phyloP scores from a whole-genome alignment of 495 filamentous ascomycete genomes.

The Collariella sp. region DNA sequence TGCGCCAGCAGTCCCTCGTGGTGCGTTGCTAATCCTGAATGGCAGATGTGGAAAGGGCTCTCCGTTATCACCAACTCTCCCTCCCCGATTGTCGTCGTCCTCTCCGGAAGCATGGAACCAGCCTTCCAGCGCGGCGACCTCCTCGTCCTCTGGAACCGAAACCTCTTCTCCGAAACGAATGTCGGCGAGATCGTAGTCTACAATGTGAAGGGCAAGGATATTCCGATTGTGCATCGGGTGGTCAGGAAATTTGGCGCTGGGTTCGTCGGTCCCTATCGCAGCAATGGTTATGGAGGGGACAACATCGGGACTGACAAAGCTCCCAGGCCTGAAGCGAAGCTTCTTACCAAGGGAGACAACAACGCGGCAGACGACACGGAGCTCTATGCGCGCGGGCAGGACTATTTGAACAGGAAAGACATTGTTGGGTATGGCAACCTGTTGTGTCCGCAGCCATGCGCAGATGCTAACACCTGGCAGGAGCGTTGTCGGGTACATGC shows the following conservation, averaged over 20 bases:
- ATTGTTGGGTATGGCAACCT: slow-evolving; percentile 58
- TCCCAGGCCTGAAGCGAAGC: slow-evolving; percentile 38
- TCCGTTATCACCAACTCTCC: slow-evolving; percentile 79
- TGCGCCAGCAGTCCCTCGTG: neutral
- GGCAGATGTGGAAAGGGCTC: slow-evolving; percentile 82
- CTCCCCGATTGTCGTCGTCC: slow-evolving; percentile 89
- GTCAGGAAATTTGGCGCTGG: slow-evolving; percentile 61
- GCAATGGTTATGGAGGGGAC: neutral
- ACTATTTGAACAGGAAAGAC: slow-evolving; percentile 75
- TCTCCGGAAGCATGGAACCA: slow-evolving; percentile 93
- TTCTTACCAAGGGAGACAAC: slow-evolving; percentile 98
- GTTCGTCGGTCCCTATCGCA: slow-evolving; percentile 29
- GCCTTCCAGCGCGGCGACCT: slow-evolving; percentile 94
- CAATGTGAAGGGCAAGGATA: slow-evolving; percentile 84
- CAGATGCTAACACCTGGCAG: slow-evolving; percentile 10
- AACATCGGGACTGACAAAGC: neutral
- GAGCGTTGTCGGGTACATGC: slow-evolving; percentile 87
- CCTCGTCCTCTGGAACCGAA: slow-evolving; percentile 89
- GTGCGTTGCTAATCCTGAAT: neutral
- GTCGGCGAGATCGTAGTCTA: slow-evolving; percentile 92
- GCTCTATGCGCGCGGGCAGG: slow-evolving; percentile 73
- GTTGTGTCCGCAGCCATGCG: neutral
- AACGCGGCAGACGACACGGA: slow-evolving; percentile 92
- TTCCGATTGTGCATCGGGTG: slow-evolving; percentile 87
- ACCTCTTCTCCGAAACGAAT: slow-evolving; percentile 54